Percentiles rank a stretch among this genome's conserved stretches.
These are phyloP conservation scores for Lactarius trivialis DNA, from an alignment of 768 basidiomycete genomes.

Conservation along the genomic window DNA sequence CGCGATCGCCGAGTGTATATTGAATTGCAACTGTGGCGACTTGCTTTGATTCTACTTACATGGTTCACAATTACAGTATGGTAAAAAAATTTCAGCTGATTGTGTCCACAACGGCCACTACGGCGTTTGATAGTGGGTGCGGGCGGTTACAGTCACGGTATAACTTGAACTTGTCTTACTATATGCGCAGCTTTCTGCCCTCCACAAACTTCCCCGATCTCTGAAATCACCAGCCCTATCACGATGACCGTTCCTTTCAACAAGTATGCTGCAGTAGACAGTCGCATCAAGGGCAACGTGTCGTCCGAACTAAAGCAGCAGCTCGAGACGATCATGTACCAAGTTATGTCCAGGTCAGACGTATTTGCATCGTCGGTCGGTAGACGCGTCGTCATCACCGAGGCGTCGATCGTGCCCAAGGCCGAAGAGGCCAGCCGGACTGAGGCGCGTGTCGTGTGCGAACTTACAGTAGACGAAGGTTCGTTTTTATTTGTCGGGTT, in stretches of 20 bases:
- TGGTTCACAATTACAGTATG: no score
- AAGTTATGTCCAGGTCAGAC: neutral
- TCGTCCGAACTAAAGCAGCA: neutral
- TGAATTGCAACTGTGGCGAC: no score
- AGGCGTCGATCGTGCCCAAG: conserved; percentile 27
- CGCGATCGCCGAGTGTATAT: neutral
- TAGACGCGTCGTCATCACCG: conserved; percentile 21
- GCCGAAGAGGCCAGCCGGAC: conserved; percentile 29
- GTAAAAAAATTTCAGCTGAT: neutral
- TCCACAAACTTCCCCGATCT: neutral
- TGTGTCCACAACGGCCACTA: neutral
- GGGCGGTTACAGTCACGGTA: neutral
- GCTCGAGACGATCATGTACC: neutral
- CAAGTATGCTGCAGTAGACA: neutral
- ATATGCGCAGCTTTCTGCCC: neutral
- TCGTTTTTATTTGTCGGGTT: no score
- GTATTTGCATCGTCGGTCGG: conserved; percentile 24
- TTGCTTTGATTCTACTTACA: no score
- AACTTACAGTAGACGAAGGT: conserved; percentile 28
- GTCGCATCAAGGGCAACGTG: conserved; percentile 10
- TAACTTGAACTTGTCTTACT: neutral
- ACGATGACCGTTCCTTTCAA: neutral
- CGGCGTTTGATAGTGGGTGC: neutral
- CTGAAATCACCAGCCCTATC: neutral
- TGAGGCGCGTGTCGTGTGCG: conserved; percentile 29